These are phyloP conservation scores for Leccinellum rugosiceps DNA, from an alignment of 768 basidiomycete species.

Conservation along the genomic window DNA sequence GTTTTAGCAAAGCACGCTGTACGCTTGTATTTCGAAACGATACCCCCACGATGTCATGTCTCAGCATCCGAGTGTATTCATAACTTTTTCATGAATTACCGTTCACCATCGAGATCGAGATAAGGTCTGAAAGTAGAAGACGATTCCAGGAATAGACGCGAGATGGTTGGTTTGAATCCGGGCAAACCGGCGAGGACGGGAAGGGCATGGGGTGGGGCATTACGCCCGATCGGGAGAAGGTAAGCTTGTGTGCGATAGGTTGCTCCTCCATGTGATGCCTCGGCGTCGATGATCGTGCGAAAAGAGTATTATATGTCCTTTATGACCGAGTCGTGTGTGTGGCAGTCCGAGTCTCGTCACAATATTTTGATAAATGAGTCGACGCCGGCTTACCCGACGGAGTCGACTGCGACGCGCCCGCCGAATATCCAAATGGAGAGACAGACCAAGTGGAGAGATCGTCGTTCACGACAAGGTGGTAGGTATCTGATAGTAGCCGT, in stretches of 20 bases:
- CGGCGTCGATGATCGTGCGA: neutral
- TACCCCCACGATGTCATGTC: conserved; percentile 10
- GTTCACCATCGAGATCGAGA: neutral
- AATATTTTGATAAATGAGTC: neutral
- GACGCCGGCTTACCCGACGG: conserved; percentile 3
- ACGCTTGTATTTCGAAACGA: conserved; percentile 8
- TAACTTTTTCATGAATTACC: conserved; percentile 4
- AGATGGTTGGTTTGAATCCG: neutral
- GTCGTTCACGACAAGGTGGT: neutral
- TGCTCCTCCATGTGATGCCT: neutral
- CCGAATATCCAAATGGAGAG: neutral
- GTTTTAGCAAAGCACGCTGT: neutral
- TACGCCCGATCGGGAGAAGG: neutral
- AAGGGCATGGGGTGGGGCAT: neutral
- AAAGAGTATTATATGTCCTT: neutral
- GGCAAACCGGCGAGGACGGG: neutral
- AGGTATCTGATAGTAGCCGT: neutral
- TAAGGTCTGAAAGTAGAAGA: neutral
- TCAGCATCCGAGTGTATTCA: conserved; percentile 7
- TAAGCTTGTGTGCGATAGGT: neutral
- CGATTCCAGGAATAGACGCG: neutral
- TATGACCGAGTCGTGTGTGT: neutral
- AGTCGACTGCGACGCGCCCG: neutral
- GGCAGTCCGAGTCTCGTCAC: neutral
- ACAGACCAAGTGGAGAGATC: neutral